Conservation (phyloP, 106 monocot genomes). For the Dioscorea alata region DNA sequence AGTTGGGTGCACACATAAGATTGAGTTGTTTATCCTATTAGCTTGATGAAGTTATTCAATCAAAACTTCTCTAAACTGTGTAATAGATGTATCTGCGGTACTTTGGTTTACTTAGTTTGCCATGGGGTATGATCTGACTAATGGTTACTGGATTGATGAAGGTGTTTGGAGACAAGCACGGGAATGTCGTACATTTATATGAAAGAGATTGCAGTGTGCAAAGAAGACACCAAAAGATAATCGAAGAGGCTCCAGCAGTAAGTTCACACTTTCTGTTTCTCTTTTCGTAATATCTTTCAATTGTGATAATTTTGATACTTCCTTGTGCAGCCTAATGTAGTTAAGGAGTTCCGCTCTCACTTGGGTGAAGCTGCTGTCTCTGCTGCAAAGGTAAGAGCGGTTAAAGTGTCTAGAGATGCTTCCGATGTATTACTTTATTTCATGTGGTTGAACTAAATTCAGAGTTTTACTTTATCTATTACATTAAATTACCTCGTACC, state of each 20-base stretch:
- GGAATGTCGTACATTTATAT: conserved; percentile 84
- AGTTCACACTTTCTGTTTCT: conserved; percentile 19
- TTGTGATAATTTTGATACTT: conserved; percentile 27
- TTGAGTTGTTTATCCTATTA: no score
- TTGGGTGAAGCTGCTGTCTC: conserved; percentile 96
- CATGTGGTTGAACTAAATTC: no score
- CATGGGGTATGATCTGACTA: neutral
- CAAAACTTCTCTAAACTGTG: neutral
- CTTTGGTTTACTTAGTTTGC: neutral
- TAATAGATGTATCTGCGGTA: neutral
- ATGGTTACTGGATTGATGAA: conserved; percentile 20
- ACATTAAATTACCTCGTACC: no score
- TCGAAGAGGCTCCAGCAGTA: conserved; percentile 99
- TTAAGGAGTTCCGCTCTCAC: conserved; percentile 74
- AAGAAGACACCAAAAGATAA: conserved; percentile 99
- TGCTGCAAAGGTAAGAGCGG: conserved; percentile 81
- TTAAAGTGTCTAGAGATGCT: neutral
- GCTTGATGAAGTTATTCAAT: no score
- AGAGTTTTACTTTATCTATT: no score
- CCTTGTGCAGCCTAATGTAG: conserved; percentile 80
- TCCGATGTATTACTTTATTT: neutral
- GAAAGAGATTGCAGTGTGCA: conserved; percentile 99
- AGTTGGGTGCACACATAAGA: no score
- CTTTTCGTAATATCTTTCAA: conserved; percentile 6
- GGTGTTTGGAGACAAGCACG: conserved; percentile 98